These are phyloP conservation scores for Tetrahymena thermophila DNA, from an alignment of 73 alveolate species.

Conservation along the genomic window DNA sequence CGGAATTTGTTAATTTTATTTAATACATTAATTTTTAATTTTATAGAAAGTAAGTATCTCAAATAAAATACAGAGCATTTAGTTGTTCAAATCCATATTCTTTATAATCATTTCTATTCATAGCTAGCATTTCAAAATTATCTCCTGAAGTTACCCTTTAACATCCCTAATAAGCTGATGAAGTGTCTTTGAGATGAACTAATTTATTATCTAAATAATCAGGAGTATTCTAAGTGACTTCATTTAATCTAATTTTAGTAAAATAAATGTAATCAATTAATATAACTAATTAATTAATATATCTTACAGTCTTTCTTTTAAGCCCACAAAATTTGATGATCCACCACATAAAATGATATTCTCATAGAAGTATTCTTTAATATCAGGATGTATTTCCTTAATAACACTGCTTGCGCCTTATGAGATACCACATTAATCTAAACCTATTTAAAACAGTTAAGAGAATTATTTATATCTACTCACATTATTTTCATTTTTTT, in stretches of 20 bases:
- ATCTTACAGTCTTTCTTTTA: background rate
- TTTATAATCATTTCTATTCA: background rate
- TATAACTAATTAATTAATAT: background rate
- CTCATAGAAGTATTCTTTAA: slow-evolving; percentile 27
- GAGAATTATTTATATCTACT: background rate
- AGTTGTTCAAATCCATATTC: background rate
- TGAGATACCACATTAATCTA: slow-evolving; percentile 10
- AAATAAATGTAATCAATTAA: background rate
- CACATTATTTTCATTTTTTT: too few species aligned
- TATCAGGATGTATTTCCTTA: slow-evolving; percentile 1
- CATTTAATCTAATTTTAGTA: background rate
- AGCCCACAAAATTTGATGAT: background rate
- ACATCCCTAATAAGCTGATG: background rate
- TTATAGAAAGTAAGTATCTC: background rate
- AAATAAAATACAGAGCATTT: background rate
- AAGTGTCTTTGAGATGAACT: background rate
- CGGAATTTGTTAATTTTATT: background rate
- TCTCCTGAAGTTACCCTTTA: background rate
- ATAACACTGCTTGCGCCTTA: background rate
- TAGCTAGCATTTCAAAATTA: background rate
- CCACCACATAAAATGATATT: slow-evolving; percentile 31
- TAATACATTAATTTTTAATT: background rate
- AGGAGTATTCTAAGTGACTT: background rate
- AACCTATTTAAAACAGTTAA: background rate
- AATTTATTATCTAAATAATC: background rate